Evolutionary conservation across 495 filamentous ascomycete genomes (phyloP).

Genomic region (Tuber indicum): DNA sequence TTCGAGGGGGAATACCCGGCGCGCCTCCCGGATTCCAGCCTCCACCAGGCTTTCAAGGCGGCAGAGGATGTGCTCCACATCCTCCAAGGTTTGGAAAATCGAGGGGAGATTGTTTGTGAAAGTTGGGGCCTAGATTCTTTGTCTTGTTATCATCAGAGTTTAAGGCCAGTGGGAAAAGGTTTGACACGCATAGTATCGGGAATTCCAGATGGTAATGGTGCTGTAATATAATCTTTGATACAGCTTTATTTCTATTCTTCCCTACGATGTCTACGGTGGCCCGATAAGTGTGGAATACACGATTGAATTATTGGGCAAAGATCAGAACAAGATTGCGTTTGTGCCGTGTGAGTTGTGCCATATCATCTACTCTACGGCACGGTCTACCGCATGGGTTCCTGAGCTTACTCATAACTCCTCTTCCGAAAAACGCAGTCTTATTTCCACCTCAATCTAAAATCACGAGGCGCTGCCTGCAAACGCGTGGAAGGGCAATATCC

Average conservation of each 20-base stretch:
- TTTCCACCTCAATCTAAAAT: not conserved
- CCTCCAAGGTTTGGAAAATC: constrained; percentile 64
- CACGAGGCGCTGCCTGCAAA: not conserved
- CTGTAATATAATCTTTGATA: not conserved
- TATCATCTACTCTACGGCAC: not conserved
- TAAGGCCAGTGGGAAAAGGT: not conserved
- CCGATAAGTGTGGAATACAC: not conserved
- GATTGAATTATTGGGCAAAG: not conserved
- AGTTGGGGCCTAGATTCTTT: not conserved
- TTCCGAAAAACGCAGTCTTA: not conserved
- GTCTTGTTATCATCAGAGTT: not conserved
- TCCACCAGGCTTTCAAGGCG: constrained; percentile 64
- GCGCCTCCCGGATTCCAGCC: constrained; percentile 60
- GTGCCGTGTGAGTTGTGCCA: not conserved
- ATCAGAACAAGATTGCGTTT: not conserved
- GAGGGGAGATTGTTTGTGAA: constrained; percentile 47
- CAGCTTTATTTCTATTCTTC: not conserved
- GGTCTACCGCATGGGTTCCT: not conserved
- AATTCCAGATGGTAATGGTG: not conserved
- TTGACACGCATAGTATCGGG: not conserved
- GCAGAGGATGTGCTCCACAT: constrained; percentile 62
- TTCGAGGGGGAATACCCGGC: constrained; percentile 43
- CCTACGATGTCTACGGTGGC: not conserved
- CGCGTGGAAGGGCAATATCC: not conserved
- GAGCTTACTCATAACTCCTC: not conserved